Percentiles rank a stretch among this genome's conserved stretches.
Conservation (phyloP, 495 filamentous ascomycete species). For the Hyaloscypha variabilis region DNA sequence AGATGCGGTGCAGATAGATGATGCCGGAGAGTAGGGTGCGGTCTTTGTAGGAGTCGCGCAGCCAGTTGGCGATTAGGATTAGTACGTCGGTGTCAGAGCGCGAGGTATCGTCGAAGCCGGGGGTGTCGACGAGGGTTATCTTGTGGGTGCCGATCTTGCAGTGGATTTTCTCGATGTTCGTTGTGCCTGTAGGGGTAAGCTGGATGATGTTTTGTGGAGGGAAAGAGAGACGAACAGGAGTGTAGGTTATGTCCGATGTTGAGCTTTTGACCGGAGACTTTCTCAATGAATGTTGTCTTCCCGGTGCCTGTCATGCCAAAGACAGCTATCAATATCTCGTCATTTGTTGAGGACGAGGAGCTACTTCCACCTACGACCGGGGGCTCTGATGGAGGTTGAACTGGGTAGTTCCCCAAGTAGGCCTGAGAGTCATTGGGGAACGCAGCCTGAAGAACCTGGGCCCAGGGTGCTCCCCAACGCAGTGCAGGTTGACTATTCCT, state of each 20-base stretch:
- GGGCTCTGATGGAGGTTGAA: background rate
- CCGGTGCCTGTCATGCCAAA: slow-evolving; percentile 30
- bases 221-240: slow-evolving; percentile 17
- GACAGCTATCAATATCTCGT: slow-evolving; percentile 25
- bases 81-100: slow-evolving; percentile 45
- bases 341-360: background rate
- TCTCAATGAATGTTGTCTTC: slow-evolving; percentile 28
- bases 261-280: slow-evolving; percentile 23
- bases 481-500: background rate
- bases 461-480: background rate
- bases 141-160: slow-evolving; percentile 26
- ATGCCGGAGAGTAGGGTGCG: slow-evolving; percentile 37
- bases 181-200: slow-evolving; percentile 25
- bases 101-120: slow-evolving; percentile 54
- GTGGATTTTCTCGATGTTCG: slow-evolving; percentile 17
- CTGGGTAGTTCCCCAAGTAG: background rate
- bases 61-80: slow-evolving; percentile 36
- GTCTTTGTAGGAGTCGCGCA: slow-evolving; percentile 34
- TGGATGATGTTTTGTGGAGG: background rate
- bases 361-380: background rate
- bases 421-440: background rate
- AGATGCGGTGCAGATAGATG: slow-evolving; percentile 51
- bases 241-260: slow-evolving; percentile 25
- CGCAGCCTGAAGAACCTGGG: background rate
- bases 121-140: slow-evolving; percentile 49